Conservation (phyloP, 306 rosid species). For the Vigna nakashimae region DNA sequence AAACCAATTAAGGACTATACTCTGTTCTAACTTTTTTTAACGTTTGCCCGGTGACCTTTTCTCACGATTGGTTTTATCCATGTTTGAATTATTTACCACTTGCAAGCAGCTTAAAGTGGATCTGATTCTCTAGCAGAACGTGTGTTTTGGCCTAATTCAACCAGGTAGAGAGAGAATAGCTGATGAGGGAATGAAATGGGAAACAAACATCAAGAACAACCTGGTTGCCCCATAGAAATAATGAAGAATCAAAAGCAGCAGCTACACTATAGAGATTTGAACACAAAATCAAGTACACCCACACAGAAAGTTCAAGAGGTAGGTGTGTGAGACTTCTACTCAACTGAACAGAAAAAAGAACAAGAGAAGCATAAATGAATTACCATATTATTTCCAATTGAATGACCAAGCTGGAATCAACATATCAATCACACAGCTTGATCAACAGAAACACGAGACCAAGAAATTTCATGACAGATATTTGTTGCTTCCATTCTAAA, state of each 20-base stretch:
- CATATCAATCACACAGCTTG: slow-evolving; percentile 16
- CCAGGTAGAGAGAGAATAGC: background rate
- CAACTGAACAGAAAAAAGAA: background rate
- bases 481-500: slow-evolving; percentile 19
- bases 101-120: background rate
- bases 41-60: too few relatives aligned
- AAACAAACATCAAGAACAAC: background rate
- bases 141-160: background rate
- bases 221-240: background rate
- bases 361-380: background rate
- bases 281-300: slow-evolving; percentile 22
- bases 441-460: slow-evolving; percentile 21
- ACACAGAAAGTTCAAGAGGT: background rate
- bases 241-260: background rate
- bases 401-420: slow-evolving; percentile 23
- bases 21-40: too few relatives aligned
- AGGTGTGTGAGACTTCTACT: background rate
- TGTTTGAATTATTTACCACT: background rate
- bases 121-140: background rate
- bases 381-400: slow-evolving; percentile 32
- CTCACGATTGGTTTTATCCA: background rate
- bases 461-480: background rate
- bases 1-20: too few relatives aligned
- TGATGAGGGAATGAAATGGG: background rate
- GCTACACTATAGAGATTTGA: background rate